Evolutionary conservation across 345 rosid genomes (phyloP), one percentile per base, ranked within the genome.

Genomic region (Pseudoturritis turrita): DNA sequence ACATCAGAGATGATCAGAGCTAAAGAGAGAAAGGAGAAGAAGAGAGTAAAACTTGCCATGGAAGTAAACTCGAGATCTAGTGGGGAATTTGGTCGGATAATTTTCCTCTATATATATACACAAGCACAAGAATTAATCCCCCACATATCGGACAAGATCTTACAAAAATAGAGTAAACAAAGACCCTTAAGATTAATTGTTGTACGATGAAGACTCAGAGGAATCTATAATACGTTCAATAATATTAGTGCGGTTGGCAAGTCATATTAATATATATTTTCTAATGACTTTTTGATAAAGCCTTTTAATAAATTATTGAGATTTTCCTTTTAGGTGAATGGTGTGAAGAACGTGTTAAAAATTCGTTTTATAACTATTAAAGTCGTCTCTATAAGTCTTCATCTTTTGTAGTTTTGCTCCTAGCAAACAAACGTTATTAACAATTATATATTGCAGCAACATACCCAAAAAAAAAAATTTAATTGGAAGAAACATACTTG

Each of bases 1-100:
- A 74, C 68, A 41, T 68, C 17, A 67, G 68, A 59, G 13, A 66
- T 58, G 21, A 17, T 19, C 6, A 59, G 35, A 66, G 68, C n/a
- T 9, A 74, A 3, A 33, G 35, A 59, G 6, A 33, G 37, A 33
- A 59, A 39, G 35, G 55, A 17, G 15, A 59, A 40, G 14, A 43
- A 13, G 22, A 65, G 21, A 4, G 68, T 63, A 46, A 17, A 39
- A 15, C 37, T 10, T 15, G 60, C 50, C 71, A 51, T 65, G 25
- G 37, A 37, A 50, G 33, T 49, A 37, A 23, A 37, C 10, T 36
- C 6, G 8, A 6, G 7, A 19, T 7, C 0, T 63, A 5, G 15
- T 17, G 29, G 4, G 3, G 37, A 29, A 18, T 26, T 19, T 17
- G 68, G 43, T 65, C 7, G 45, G 60, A n/a, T 36, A 15, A 11